Evolutionary conservation across 225 moss, liverwort and hornwort species (phyloP).

Genomic region (Bryoerythrophyllum caledonicum): DNA sequence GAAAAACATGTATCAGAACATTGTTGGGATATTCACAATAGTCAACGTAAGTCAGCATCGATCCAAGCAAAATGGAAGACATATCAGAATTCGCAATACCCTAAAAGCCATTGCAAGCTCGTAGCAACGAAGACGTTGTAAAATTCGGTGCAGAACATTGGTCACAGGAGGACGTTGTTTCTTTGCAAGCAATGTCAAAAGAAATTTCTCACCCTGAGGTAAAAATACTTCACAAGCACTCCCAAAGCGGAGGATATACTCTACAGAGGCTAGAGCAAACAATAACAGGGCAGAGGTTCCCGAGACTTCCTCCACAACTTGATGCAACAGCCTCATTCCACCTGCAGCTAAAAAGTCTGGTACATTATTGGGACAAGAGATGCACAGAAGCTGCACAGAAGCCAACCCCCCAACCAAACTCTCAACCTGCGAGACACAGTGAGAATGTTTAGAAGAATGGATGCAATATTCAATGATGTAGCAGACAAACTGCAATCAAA

Average conservation of each 20-base stretch:
- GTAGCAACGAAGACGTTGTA: slow-evolving; percentile 52
- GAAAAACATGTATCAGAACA: background rate
- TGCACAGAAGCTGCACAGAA: slow-evolving; percentile 88
- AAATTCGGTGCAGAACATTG: slow-evolving; percentile 39
- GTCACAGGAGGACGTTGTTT: slow-evolving; percentile 54
- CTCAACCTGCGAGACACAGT: slow-evolving; percentile 64
- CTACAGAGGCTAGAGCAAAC: slow-evolving; percentile 75
- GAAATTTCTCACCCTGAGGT: slow-evolving; percentile 33
- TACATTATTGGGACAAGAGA: slow-evolving; percentile 56
- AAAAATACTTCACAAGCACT: slow-evolving; percentile 79
- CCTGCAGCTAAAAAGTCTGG: slow-evolving; percentile 68
- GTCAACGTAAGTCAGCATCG: background rate
- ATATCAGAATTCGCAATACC: slow-evolving; percentile 34
- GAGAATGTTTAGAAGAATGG: slow-evolving; percentile 23
- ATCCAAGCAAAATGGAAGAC: slow-evolving; percentile 12
- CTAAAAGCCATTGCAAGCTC: slow-evolving; percentile 45
- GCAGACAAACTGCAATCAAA: slow-evolving; percentile 20
- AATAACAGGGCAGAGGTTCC: slow-evolving; percentile 68
- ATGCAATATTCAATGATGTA: background rate
- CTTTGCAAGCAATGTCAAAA: slow-evolving; percentile 38
- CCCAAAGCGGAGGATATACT: slow-evolving; percentile 70
- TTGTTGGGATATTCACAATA: background rate
- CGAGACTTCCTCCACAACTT: slow-evolving; percentile 72
- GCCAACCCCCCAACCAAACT: slow-evolving; percentile 89
- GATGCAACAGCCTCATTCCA: slow-evolving; percentile 69